Percentiles rank a stretch among this genome's conserved stretches.
Evolutionary conservation across 2,329 filamentous ascomycete genomes (phyloP).

Genomic region (Xylaria sp.): DNA sequence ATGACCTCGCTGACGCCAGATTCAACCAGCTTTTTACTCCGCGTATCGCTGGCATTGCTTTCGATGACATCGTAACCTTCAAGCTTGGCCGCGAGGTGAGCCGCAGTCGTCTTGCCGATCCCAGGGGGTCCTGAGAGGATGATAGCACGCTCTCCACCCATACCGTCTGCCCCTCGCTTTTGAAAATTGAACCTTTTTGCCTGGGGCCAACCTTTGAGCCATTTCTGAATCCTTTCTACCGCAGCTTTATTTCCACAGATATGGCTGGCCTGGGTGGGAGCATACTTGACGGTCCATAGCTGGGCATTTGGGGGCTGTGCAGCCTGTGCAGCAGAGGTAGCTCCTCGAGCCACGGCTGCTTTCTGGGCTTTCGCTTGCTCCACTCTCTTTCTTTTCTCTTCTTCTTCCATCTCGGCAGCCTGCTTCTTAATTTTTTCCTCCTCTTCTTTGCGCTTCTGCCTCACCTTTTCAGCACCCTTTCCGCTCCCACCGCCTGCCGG

Average conservation of each 20-base stretch:
- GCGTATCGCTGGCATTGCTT: slow-evolving; percentile 93
- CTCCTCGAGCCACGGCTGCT: slow-evolving; percentile 58
- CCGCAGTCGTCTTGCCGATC: slow-evolving; percentile 97
- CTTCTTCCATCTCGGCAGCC: slow-evolving; percentile 85
- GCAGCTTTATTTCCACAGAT: slow-evolving; percentile 94
- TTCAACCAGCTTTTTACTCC: slow-evolving; percentile 96
- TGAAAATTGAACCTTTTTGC: slow-evolving; percentile 84
- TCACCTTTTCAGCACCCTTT: slow-evolving; percentile 85
- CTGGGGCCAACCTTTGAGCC: slow-evolving; percentile 86
- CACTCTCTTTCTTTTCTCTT: slow-evolving; percentile 72
- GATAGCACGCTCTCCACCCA: slow-evolving; percentile 85
- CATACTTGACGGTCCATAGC: slow-evolving; percentile 96
- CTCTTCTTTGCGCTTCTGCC: slow-evolving; percentile 86
- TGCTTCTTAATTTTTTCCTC: slow-evolving; percentile 83
- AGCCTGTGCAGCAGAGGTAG: slow-evolving; percentile 52
- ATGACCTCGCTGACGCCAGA: slow-evolving; percentile 87
- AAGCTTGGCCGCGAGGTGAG: slow-evolving; percentile 90
- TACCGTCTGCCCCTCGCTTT: slow-evolving; percentile 83
- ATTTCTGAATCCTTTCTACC: slow-evolving; percentile 89
- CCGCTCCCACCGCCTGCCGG: slow-evolving; percentile 89
- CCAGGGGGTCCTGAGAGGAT: slow-evolving; percentile 96
- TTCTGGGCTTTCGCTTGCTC: slow-evolving; percentile 67
- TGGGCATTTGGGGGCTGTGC: slow-evolving; percentile 64
- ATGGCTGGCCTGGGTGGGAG: slow-evolving; percentile 82
- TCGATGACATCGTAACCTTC: slow-evolving; percentile 95